Evolutionary conservation across 305 asterid genomes (phyloP).

Genomic region (Fraxinus platypoda): DNA sequence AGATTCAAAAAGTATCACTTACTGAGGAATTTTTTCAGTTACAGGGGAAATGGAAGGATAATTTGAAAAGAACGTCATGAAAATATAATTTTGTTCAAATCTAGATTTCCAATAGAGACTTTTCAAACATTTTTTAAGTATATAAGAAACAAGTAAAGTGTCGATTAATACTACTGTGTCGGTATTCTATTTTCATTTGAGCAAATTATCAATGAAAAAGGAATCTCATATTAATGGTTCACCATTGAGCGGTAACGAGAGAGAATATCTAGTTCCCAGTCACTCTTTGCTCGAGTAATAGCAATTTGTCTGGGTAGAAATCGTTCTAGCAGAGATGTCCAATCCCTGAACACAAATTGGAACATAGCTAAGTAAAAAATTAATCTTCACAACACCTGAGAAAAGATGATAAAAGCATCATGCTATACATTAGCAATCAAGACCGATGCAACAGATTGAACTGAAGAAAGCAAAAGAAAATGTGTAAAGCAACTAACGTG

Average conservation of each 20-base stretch:
- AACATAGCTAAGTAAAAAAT: constrained; percentile 17
- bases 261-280: constrained; percentile 86
- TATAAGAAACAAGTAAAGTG: constrained; percentile 8
- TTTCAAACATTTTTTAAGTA: background rate
- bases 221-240: constrained; percentile 18
- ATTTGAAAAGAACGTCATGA: background rate
- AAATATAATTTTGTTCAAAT: background rate
- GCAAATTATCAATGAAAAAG: constrained; percentile 2
- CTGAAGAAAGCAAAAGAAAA: constrained; percentile 22
- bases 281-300: constrained; percentile 86
- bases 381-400: constrained; percentile 16
- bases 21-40: background rate
- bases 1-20: background rate
- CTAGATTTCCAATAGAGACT: background rate
- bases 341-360: constrained; percentile 50
- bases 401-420: constrained; percentile 17
- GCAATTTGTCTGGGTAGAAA: constrained; percentile 89
- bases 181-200: background rate
- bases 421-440: constrained; percentile 12
- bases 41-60: background rate
- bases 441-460: constrained; percentile 6
- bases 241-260: constrained; percentile 87
- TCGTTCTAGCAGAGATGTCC: constrained; percentile 86
- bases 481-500: constrained; percentile 65
- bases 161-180: background rate